Conservation (phyloP, 2,329 filamentous ascomycete genomes). For the Nemania abortiva region DNA sequence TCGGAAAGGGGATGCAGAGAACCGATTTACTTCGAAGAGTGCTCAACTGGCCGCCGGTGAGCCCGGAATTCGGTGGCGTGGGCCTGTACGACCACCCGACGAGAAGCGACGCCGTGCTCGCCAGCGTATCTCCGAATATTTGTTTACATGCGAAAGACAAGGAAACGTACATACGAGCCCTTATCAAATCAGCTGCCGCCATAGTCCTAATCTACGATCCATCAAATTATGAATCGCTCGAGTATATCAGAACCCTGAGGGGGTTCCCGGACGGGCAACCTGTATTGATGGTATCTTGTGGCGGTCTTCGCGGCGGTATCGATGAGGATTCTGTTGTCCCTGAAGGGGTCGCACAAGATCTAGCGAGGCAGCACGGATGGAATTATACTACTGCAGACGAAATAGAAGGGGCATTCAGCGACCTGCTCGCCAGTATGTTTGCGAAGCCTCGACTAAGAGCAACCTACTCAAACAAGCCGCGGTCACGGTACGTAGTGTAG, state of each 20-base stretch:
- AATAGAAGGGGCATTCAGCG: slow-evolving; percentile 7
- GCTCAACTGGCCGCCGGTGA: background rate
- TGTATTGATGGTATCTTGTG: slow-evolving; percentile 20
- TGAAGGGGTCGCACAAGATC: background rate
- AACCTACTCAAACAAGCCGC: background rate
- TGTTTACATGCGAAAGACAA: background rate
- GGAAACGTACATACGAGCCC: background rate
- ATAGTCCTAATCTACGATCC: slow-evolving; percentile 13
- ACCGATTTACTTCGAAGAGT: slow-evolving; percentile 2
- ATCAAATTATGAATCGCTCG: background rate
- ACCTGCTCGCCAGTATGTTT: slow-evolving; percentile 11
- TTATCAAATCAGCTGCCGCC: background rate
- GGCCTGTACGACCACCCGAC: slow-evolving; percentile 16
- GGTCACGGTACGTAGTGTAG: background rate
- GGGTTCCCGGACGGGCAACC: slow-evolving; percentile 16
- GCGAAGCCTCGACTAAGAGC: background rate
- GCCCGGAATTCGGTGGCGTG: slow-evolving; percentile 5
- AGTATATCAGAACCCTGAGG: slow-evolving; percentile 11
- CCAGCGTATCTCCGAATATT: slow-evolving; percentile 16
- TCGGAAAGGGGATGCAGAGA: slow-evolving; percentile 21
- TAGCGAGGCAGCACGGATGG: slow-evolving; percentile 14
- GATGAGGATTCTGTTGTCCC: background rate
- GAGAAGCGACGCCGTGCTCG: background rate
- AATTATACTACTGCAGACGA: background rate
- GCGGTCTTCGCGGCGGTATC: no score